Conservation (phyloP, 805 yeast species). For the Kuraishia piskuri region DNA sequence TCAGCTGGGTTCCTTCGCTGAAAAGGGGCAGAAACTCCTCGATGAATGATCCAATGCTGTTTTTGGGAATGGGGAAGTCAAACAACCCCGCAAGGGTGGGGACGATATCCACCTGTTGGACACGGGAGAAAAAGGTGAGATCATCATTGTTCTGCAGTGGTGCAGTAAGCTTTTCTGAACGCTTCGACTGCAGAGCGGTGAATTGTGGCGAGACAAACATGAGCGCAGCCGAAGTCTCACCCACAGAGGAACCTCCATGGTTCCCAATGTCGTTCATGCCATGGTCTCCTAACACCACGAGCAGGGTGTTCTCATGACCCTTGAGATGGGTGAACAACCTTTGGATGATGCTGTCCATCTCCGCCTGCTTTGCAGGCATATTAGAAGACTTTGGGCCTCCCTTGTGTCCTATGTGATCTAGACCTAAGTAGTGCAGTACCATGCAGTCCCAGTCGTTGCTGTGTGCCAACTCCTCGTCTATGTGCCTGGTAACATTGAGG, state of each 20-base stretch:
- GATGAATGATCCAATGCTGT: constrained; percentile 67
- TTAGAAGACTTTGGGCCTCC: constrained; percentile 80
- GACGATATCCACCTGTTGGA: constrained; percentile 67
- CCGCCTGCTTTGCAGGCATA: constrained; percentile 77
- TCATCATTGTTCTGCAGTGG: constrained; percentile 32
- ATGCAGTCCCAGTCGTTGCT: constrained; percentile 67
- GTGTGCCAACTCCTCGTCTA: constrained; percentile 46
- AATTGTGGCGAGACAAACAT: constrained; percentile 60
- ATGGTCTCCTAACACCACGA: constrained; percentile 85
- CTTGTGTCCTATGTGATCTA: constrained; percentile 97
- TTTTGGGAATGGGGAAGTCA: constrained; percentile 61
- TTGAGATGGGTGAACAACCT: constrained; percentile 30
- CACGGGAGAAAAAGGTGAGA: constrained; percentile 41
- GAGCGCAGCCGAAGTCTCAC: constrained; percentile 87
- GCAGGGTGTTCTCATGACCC: constrained; percentile 34
- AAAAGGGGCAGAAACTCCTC: constrained; percentile 48
- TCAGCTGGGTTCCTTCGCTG: constrained; percentile 24
- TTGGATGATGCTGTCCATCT: constrained; percentile 70
- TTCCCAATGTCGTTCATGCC: constrained; percentile 96
- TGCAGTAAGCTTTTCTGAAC: constrained; percentile 14
- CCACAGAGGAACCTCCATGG: constrained; percentile 91
- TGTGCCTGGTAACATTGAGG: constrained; percentile 82
- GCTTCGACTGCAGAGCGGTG: constrained; percentile 11
- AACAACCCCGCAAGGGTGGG: constrained; percentile 58
- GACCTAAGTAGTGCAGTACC: constrained; percentile 83